phyloP scores from a whole-genome alignment of 2,329 filamentous ascomycete species.

The Fusarium illudens region DNA sequence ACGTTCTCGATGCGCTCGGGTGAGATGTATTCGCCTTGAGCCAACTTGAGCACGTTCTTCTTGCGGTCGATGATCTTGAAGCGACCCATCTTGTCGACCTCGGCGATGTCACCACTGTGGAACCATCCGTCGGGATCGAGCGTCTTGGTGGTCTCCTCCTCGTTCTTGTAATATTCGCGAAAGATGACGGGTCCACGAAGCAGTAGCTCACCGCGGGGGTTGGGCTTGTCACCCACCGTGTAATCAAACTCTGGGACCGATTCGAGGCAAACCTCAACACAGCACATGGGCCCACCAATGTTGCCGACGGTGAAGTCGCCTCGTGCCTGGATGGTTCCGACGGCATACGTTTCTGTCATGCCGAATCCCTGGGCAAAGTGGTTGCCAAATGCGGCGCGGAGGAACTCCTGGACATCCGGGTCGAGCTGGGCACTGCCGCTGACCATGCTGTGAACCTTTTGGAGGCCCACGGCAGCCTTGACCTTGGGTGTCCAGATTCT shows the following conservation, averaged over 20 bases:
- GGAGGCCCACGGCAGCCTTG: slow-evolving; percentile 80
- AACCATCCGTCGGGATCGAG: slow-evolving; percentile 95
- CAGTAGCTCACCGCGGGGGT: slow-evolving; percentile 89
- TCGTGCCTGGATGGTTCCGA: slow-evolving; percentile 72
- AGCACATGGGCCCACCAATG: slow-evolving; percentile 76
- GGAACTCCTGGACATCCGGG: slow-evolving; percentile 85
- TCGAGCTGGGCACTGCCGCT: slow-evolving; percentile 93
- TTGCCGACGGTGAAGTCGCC: slow-evolving; percentile 81
- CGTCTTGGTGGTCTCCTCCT: slow-evolving; percentile 83
- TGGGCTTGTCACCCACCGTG: slow-evolving; percentile 83
- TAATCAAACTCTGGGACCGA: slow-evolving; percentile 97
- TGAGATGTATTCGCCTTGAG: slow-evolving; percentile 97
- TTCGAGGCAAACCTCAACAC: slow-evolving; percentile 78
- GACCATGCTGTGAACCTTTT: slow-evolving; percentile 76
- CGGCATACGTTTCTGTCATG: slow-evolving; percentile 91
- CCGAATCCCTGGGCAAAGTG: slow-evolving; percentile 89
- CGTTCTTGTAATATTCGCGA: slow-evolving; percentile 88
- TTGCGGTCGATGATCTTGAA: slow-evolving; percentile 94
- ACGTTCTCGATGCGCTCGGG: slow-evolving; percentile 97
- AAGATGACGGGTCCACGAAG: slow-evolving; percentile 84
- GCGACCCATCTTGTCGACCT: slow-evolving; percentile 84
- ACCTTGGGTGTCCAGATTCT: slow-evolving; percentile 93
- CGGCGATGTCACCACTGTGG: slow-evolving; percentile 90
- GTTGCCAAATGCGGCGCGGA: slow-evolving; percentile 82
- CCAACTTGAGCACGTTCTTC: slow-evolving; percentile 99